Evolutionary conservation across 2,329 filamentous ascomycete genomes (phyloP).

Genomic region (Cyphellophora europaea): DNA sequence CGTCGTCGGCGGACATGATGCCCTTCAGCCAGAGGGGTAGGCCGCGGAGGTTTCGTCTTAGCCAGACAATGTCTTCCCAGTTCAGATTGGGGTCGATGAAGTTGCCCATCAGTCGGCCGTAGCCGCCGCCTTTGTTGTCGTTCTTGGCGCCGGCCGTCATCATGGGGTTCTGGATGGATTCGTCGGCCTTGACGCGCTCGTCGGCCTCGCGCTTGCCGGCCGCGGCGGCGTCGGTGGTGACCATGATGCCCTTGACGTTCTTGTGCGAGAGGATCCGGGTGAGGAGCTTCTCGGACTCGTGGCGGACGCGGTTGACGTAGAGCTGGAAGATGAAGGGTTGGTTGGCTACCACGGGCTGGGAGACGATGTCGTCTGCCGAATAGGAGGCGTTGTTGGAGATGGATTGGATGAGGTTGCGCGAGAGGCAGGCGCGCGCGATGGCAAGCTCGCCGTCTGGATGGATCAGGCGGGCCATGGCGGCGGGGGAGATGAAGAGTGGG

Average conservation of each 20-base stretch:
- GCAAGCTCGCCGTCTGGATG: constrained; percentile 56
- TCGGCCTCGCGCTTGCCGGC: constrained; percentile 49
- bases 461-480: constrained; percentile 54
- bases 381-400: constrained; percentile 55
- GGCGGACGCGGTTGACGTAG: constrained; percentile 44
- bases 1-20: constrained; percentile 48
- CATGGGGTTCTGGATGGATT: constrained; percentile 26
- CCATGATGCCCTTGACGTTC: constrained; percentile 18
- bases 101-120: constrained; percentile 43
- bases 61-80: constrained; percentile 48
- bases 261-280: constrained; percentile 22
- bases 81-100: constrained; percentile 45
- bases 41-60: constrained; percentile 33
- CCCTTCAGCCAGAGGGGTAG: constrained; percentile 50
- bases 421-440: constrained; percentile 44
- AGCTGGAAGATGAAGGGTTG: constrained; percentile 46
- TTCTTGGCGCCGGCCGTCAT: constrained; percentile 27
- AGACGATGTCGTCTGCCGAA: constrained; percentile 44
- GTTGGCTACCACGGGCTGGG: constrained; percentile 25
- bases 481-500: constrained; percentile 56
- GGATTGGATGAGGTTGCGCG: constrained; percentile 47
- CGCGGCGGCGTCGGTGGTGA: constrained; percentile 23
- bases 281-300: constrained; percentile 40
- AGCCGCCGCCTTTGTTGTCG: constrained; percentile 45
- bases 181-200: constrained; percentile 43